Base-by-base conservation (phyloP, 2,329 filamentous ascomycete genomes). In the Xylaria sp. region DNA sequence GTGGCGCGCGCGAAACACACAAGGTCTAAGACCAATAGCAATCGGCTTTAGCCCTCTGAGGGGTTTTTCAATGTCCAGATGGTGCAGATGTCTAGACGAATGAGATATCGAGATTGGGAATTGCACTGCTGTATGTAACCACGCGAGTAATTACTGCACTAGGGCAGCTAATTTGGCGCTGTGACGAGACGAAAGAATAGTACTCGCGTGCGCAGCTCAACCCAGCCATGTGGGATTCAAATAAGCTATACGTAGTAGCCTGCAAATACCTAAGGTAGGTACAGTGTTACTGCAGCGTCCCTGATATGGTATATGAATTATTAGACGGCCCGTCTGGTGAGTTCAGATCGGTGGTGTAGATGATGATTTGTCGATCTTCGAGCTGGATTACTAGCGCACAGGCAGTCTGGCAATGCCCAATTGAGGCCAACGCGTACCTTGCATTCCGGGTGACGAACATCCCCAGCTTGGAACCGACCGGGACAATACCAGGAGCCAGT, bases 1-100 rank as follows among this genome's bases (percentile, higher is more conserved):
- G 25, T 60, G 49, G 60, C 63, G 63, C 63, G 63, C 63, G 63
- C 63, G 62, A 65, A 57, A 5, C n/a, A 15, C 13, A 31, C 11
- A n/a, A 54, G 33, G 37, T 6, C 33, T 41, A 23, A 52, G 40
- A 27, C 62, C 59, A 65, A 62, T 65, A 51, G 23, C 8, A 48
- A 54, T 40, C 19, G 19, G 25, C 10, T 40, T 54, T 60, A n/a
- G 51, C 53, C 43, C 48, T 33, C 41, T 23, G 37, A 35, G 11
- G n/a, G 40, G 11, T 19, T 23, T 54, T 56, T n/a, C 43, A 29
- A 25, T 37, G 46, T 37, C 27, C 38, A 33, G 27, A 41, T 46
- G 23, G 54, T 46, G 46, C 52, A 56, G 44, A 51, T 23, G 23
- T 15, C 37, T 51, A 15, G 31, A 47, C 59, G 51, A 64, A 56